Conservation (phyloP, 1,284 basidiomycete species). For the Waitea zeae region DNA sequence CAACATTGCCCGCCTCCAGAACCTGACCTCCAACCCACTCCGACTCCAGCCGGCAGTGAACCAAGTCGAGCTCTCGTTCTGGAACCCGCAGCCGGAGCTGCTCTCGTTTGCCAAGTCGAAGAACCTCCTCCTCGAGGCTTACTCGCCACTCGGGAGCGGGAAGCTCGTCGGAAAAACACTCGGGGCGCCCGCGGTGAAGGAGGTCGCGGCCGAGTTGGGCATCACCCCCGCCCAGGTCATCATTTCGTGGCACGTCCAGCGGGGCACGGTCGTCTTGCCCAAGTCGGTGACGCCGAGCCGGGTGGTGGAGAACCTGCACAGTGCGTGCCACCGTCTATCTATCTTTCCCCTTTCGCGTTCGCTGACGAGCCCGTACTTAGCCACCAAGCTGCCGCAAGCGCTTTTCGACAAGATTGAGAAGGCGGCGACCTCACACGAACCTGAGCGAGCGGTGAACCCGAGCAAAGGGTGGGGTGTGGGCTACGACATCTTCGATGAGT, state of each 20-base stretch:
- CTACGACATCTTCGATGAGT: conserved; percentile 42
- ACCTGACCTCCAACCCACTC: conserved; percentile 52
- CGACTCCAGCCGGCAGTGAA: conserved; percentile 65
- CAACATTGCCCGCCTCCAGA: conserved; percentile 39
- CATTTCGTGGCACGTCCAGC: conserved; percentile 68
- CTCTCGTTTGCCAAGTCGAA: conserved; percentile 53
- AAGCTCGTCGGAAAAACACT: conserved; percentile 38
- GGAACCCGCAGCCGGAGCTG: conserved; percentile 71
- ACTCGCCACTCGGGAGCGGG: conserved; percentile 62
- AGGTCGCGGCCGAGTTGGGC: conserved; percentile 42
- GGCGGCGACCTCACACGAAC: conserved; percentile 35
- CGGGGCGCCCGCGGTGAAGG: conserved; percentile 33
- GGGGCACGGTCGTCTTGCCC: conserved; percentile 61
- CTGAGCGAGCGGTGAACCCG: conserved; percentile 41
- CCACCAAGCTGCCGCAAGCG: conserved; percentile 31
- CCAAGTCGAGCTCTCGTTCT: conserved; percentile 73
- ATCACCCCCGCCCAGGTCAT: conserved; percentile 68
- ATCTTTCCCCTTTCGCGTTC: too few relatives aligned
- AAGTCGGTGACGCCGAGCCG: conserved; percentile 65
- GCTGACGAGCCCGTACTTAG: too few relatives aligned
- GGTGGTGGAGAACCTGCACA: conserved; percentile 52
- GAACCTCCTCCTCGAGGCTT: conserved; percentile 53
- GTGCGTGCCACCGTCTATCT: conserved; percentile 16
- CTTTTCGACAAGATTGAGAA: conserved; percentile 42
- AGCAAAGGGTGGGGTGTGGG: conserved; percentile 41